Conservation (phyloP, 2,329 filamentous ascomycete species). For the Trichoderma lentiforme region DNA sequence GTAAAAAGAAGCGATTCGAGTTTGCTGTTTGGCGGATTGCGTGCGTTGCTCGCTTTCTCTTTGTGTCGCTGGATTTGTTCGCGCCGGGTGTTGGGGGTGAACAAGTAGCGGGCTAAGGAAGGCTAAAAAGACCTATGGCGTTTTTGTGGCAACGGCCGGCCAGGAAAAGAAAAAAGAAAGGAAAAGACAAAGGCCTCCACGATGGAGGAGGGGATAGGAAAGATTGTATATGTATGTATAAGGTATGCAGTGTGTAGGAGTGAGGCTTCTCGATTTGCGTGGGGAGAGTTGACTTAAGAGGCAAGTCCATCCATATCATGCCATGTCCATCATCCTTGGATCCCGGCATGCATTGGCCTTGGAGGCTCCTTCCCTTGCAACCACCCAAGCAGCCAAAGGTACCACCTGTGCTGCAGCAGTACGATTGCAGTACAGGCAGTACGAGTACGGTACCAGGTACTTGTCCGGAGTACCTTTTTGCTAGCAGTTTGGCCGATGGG, state of each 20-base stretch:
- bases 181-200: neutral
- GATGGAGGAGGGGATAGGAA: neutral
- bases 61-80: neutral
- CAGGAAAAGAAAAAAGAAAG: neutral
- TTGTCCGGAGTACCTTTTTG: neutral
- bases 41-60: neutral
- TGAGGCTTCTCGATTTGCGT: conserved; percentile 14
- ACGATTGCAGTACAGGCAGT: neutral
- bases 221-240: neutral
- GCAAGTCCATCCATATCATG: conserved; percentile 17
- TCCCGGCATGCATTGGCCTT: conserved; percentile 10
- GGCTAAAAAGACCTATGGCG: neutral
- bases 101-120: neutral
- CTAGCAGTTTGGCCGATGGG: neutral
- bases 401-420: neutral
- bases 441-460: neutral
- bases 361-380: conserved; percentile 10
- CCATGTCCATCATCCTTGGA: conserved; percentile 14
- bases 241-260: neutral
- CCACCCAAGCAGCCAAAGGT: neutral
- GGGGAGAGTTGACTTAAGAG: conserved; percentile 15
- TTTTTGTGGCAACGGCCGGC: neutral
- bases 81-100: conserved; percentile 4
- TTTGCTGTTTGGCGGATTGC: neutral
- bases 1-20: neutral